A percentile compares a stretch with the other conserved stretches of the same genome.
Conservation (phyloP, 177 flowering plant species). For the Vitis hybrid region DNA sequence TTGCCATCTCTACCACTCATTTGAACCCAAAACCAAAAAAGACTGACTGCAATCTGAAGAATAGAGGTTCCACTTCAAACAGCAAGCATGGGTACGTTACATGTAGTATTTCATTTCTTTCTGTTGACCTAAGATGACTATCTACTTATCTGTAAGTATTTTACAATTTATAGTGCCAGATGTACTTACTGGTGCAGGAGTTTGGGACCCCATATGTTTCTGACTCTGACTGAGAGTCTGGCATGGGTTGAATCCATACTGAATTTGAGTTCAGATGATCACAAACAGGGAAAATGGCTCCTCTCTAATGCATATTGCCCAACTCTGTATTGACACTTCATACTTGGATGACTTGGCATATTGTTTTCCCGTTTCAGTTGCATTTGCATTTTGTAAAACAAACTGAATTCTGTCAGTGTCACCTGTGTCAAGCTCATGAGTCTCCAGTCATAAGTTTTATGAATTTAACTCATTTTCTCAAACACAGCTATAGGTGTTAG, state of each 20-base stretch:
- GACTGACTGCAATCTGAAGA: conserved; percentile 38
- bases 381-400: no score
- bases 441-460: no score
- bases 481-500: neutral
- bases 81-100: conserved; percentile 57
- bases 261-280: neutral
- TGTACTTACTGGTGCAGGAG: neutral
- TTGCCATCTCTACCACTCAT: conserved; percentile 29
- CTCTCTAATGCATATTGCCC: no score
- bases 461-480: neutral
- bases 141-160: neutral
- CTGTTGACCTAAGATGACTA: neutral
- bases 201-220: neutral
- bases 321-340: no score
- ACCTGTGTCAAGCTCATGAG: no score
- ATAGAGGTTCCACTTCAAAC: conserved; percentile 53
- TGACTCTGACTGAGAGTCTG: neutral
- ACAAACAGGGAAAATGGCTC: neutral
- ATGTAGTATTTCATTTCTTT: neutral
- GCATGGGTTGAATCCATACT: neutral
- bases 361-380: no score
- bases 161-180: neutral
- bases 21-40: conserved; percentile 58
- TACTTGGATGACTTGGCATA: no score
- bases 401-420: no score